Percentiles rank a stretch among this genome's conserved stretches.
These are phyloP conservation scores for Porphyrellus cyaneotinctus DNA, from an alignment of 768 basidiomycete species.

Conservation along the genomic window DNA sequence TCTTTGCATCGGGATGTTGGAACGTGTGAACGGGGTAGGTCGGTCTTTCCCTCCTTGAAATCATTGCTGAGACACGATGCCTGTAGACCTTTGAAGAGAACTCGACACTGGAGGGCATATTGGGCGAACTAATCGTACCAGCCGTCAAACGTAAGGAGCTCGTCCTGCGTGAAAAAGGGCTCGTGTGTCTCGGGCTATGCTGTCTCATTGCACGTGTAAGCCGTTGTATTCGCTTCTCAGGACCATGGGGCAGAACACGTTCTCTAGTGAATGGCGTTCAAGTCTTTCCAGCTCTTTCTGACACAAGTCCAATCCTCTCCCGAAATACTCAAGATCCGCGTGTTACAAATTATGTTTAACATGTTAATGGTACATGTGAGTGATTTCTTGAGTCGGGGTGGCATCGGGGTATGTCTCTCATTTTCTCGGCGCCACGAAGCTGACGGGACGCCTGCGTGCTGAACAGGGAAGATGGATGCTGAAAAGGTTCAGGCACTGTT, in stretches of 20 bases:
- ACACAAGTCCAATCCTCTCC: slow-evolving; percentile 66
- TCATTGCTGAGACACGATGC: not conserved
- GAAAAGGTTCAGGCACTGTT: slow-evolving; percentile 67
- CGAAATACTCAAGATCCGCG: slow-evolving; percentile 58
- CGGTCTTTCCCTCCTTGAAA: not conserved
- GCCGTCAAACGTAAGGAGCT: slow-evolving; percentile 87
- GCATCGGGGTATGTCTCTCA: slow-evolving; percentile 26
- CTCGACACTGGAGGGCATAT: slow-evolving; percentile 60
- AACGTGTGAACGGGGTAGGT: slow-evolving; percentile 80
- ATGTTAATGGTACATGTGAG: slow-evolving; percentile 80
- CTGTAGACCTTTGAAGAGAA: slow-evolving; percentile 58
- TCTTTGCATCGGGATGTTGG: slow-evolving; percentile 79
- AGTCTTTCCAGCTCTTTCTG: slow-evolving; percentile 77
- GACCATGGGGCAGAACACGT: too few relatives aligned
- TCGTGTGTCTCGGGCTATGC: slow-evolving; percentile 68
- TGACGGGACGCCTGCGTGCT: slow-evolving; percentile 32
- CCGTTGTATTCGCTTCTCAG: not conserved
- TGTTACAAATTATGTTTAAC: slow-evolving; percentile 84
- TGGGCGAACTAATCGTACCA: slow-evolving; percentile 85
- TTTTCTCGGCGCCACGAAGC: not conserved
- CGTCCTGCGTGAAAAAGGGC: slow-evolving; percentile 54
- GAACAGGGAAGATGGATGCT: slow-evolving; percentile 52
- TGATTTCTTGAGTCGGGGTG: slow-evolving; percentile 51
- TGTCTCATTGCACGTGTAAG: slow-evolving; percentile 62
- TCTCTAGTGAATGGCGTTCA: slow-evolving; percentile 31